Evolutionary conservation across 352 stramenopile species (phyloP).

Genomic region (Aphanomyces invadans): DNA sequence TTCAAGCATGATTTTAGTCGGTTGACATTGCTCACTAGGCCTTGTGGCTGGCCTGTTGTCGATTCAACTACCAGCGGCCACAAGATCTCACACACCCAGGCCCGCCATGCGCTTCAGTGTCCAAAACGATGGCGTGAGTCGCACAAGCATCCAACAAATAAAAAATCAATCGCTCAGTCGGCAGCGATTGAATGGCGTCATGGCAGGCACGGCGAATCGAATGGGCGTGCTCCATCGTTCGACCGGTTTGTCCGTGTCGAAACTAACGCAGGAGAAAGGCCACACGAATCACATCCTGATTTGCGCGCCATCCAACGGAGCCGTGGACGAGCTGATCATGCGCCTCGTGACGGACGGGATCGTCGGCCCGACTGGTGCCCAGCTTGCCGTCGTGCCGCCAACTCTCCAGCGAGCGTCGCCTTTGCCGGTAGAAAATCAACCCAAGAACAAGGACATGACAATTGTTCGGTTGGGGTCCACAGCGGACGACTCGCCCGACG

Average conservation of each 20-base stretch:
- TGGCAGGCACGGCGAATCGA: not conserved
- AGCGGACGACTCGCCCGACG: conserved; percentile 60
- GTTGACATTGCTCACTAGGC: conserved; percentile 10
- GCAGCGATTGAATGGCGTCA: conserved; percentile 10
- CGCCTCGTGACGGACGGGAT: conserved; percentile 80
- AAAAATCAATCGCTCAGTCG: conserved; percentile 13
- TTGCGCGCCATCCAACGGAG: conserved; percentile 86
- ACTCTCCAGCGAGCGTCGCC: conserved; percentile 44
- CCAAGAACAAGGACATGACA: conserved; percentile 36
- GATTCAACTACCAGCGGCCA: conserved; percentile 43
- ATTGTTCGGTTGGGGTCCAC: conserved; percentile 77
- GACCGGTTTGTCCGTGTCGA: not conserved
- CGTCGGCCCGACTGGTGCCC: conserved; percentile 44
- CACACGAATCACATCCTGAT: conserved; percentile 67
- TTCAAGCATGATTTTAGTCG: not conserved
- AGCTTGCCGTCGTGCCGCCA: conserved; percentile 51
- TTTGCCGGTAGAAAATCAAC: conserved; percentile 30
- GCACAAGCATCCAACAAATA: conserved; percentile 19
- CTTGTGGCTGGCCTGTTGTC: conserved; percentile 68
- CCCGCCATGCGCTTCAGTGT: conserved; percentile 15
- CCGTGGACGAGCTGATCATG: conserved; percentile 85
- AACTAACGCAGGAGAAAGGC: not conserved
- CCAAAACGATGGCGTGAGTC: not conserved
- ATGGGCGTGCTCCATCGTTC: not conserved
- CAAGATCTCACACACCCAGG: conserved; percentile 13